These are phyloP conservation scores for Aspergillus bridgeri DNA, from an alignment of 495 filamentous ascomycete species.

Conservation along the genomic window DNA sequence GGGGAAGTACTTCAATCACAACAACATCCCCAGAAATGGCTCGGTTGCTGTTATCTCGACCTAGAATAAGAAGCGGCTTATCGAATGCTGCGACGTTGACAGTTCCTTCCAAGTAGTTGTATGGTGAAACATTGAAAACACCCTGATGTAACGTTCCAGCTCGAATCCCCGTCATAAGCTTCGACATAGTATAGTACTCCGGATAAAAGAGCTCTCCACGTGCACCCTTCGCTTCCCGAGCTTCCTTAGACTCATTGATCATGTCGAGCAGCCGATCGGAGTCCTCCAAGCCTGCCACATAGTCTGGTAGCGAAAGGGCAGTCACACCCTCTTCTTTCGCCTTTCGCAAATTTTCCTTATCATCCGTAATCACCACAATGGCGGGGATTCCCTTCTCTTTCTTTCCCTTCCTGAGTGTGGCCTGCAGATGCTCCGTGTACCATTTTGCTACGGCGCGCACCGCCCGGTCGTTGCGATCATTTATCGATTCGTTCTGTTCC, in stretches of 20 bases:
- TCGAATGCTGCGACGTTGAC: slow-evolving; percentile 88
- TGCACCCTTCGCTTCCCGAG: slow-evolving; percentile 58
- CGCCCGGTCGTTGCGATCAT: slow-evolving; percentile 93
- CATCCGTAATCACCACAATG: slow-evolving; percentile 91
- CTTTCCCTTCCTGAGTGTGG: slow-evolving; percentile 48
- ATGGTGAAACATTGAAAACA: slow-evolving; percentile 91
- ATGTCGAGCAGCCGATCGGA: slow-evolving; percentile 86
- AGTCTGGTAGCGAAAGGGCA: slow-evolving; percentile 65
- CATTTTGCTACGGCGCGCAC: slow-evolving; percentile 82
- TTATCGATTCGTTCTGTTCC: slow-evolving; percentile 78
- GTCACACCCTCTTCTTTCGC: slow-evolving; percentile 71
- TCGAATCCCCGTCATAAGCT: slow-evolving; percentile 89
- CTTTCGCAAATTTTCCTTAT: slow-evolving; percentile 80
- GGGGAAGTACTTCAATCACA: slow-evolving; percentile 86
- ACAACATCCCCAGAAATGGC: slow-evolving; percentile 87
- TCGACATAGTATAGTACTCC: slow-evolving; percentile 84
- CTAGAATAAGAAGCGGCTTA: slow-evolving; percentile 79
- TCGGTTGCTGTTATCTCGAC: slow-evolving; percentile 95
- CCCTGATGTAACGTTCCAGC: slow-evolving; percentile 87
- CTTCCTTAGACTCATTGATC: slow-evolving; percentile 75
- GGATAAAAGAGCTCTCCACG: slow-evolving; percentile 73
- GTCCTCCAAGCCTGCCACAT: slow-evolving; percentile 80
- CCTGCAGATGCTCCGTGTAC: slow-evolving; percentile 78
- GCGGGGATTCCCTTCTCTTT: slow-evolving; percentile 62
- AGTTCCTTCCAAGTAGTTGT: slow-evolving; percentile 94